A percentile compares a stretch with the other conserved stretches of the same genome.
These are phyloP conservation scores for Candida sp. DNA, from an alignment of 1,139 yeast genomes.

Conservation along the genomic window DNA sequence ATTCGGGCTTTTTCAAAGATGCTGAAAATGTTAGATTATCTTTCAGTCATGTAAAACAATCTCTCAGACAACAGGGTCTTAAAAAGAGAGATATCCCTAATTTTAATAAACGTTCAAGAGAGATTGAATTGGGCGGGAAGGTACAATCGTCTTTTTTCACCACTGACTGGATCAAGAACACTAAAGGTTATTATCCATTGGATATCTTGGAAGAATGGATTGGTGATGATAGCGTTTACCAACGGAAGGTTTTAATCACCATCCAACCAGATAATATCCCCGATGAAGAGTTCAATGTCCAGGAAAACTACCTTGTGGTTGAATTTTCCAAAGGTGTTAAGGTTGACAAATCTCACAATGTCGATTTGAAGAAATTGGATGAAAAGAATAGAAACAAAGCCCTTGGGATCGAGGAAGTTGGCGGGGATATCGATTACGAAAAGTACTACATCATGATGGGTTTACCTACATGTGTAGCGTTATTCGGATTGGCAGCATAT, in stretches of 20 bases:
- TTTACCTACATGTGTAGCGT: conserved; percentile 68
- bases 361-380: conserved; percentile 45
- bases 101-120: conserved; percentile 27
- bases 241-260: conserved; percentile 51
- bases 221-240: conserved; percentile 32
- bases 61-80: conserved; percentile 51
- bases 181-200: conserved; percentile 62
- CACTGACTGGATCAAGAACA: conserved; percentile 69
- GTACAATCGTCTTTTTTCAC: conserved; percentile 53
- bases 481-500: conserved; percentile 62
- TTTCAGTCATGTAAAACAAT: conserved; percentile 61
- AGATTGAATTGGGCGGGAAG: conserved; percentile 37
- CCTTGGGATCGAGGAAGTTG: conserved; percentile 44
- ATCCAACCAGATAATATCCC: conserved; percentile 67
- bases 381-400: conserved; percentile 29
- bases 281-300: conserved; percentile 63
- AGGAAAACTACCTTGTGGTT: conserved; percentile 50
- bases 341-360: conserved; percentile 57
- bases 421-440: conserved; percentile 59
- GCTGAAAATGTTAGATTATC: conserved; percentile 64
- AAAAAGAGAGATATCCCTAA: conserved; percentile 20
- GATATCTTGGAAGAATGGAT: conserved; percentile 63
- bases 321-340: conserved; percentile 55
- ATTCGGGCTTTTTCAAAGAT: conserved; percentile 53
- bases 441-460: conserved; percentile 64